Base-by-base conservation (phyloP, 176 grass and related monocot species). In the Avena sativa region DNA sequence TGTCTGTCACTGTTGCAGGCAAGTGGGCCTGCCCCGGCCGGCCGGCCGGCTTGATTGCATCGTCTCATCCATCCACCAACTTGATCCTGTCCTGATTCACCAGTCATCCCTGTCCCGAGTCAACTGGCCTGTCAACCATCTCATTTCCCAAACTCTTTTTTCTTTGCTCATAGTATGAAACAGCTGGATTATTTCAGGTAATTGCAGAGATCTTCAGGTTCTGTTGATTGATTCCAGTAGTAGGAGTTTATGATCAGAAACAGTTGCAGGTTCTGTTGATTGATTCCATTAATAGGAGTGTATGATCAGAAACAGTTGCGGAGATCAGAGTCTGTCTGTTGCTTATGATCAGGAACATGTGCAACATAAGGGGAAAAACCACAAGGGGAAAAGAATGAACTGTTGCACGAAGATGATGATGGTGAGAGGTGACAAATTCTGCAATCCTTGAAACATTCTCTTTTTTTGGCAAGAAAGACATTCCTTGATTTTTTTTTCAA, bases 61-160 rank as follows among this genome's bases (percentile, higher is more conserved):
- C 68, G 25, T 57, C 76, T 83, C 44, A 46, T 46, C 52, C 0
- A 12, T 19, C 32, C n/a, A 58, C 32, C 50, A 32, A 57, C 16
- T 83, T 56, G 23, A 48, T 12, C 21, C 48, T 47, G 0, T 85
- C 51, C 7, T 26, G 71, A 12, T 52, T 75, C 47, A 9, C 21
- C 16, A 12, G 1, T n/a, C 12, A 17, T 75, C 21, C 0, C 13
- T 75, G 72, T 75, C 72, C 47, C 51, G 72, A 73, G 71, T 73
- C 71, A 73, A 73, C 70, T 5, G 13, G 43, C 70, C 47, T 73
- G 70, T 73, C 70, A 73, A 73, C 71, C 48, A 30, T 76, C 52
- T 56, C 52, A 17, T 5, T 38, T 53, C 51, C 3, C 51, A 53
- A 53, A 5, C 13, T 53, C 12, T 16, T 38, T 38, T 38, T 38